These are phyloP conservation scores for Boletellus ananas DNA, from an alignment of 768 basidiomycete genomes.

Conservation along the genomic window DNA sequence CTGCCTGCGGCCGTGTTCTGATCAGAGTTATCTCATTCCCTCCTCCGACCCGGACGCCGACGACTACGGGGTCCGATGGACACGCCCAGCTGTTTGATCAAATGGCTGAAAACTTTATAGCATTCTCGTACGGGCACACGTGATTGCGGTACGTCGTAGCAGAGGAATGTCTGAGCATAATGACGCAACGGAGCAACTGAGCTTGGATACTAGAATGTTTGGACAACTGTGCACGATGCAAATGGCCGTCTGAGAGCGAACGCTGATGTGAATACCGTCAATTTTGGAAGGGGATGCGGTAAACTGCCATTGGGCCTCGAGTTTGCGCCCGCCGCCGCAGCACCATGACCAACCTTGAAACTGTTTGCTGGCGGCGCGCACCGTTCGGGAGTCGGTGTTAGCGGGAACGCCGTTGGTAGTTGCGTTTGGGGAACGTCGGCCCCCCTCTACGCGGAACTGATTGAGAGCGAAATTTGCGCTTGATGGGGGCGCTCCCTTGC, in stretches of 20 bases:
- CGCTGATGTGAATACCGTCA: not conserved
- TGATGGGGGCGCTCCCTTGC: not conserved
- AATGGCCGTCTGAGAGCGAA: no score
- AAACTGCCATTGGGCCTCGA: conserved; percentile 15
- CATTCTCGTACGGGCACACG: not conserved
- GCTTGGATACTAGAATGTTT: no score
- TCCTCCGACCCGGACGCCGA: no score
- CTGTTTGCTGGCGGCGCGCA: not conserved
- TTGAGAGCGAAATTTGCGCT: not conserved
- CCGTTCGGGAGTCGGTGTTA: not conserved
- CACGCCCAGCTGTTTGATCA: no score
- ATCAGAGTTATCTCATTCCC: no score
- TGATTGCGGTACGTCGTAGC: conserved; percentile 3
- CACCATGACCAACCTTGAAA: no score
- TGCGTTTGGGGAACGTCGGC: not conserved
- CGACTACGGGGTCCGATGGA: no score
- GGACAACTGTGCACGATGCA: no score
- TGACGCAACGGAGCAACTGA: not conserved
- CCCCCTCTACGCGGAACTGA: not conserved
- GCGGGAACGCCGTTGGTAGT: not conserved
- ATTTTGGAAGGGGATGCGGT: not conserved
- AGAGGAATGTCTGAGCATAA: not conserved
- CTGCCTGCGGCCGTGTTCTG: not conserved
- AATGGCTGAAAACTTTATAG: not conserved
- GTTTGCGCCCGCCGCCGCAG: not conserved